Conservation (phyloP, 768 basidiomycete genomes). For the Gyrodon lividus region DNA sequence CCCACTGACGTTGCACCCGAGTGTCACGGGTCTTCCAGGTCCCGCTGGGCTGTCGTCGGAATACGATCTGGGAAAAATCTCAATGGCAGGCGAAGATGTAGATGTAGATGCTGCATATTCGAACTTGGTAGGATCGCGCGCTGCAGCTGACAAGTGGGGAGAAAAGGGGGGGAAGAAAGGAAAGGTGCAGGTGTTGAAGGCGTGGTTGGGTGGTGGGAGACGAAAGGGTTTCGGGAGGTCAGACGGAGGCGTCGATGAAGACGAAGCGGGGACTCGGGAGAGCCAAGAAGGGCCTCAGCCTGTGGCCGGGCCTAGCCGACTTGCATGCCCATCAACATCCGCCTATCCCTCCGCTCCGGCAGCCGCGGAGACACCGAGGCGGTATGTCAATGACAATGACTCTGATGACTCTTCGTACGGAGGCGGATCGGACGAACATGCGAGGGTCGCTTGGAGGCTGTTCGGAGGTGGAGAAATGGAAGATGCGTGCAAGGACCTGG, state of each 20-base stretch:
- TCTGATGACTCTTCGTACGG: conserved; percentile 45
- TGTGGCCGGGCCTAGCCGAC: background rate
- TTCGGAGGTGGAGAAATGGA: conserved; percentile 44
- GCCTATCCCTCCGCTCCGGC: background rate
- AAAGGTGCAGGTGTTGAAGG: conserved; percentile 45
- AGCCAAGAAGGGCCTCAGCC: background rate
- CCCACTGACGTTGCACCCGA: conserved; percentile 14
- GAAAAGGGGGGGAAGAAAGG: conserved; percentile 43
- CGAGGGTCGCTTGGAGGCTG: conserved; percentile 53
- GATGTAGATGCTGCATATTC: conserved; percentile 54
- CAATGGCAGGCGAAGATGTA: conserved; percentile 13
- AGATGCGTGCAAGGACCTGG: conserved; percentile 13
- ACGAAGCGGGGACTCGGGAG: conserved; percentile 7
- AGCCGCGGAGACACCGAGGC: background rate
- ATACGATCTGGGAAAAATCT: background rate
- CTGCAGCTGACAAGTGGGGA: conserved; percentile 55
- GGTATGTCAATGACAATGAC: conserved; percentile 31
- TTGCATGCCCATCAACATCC: background rate
- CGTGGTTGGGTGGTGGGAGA: conserved; percentile 38
- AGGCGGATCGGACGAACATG: conserved; percentile 47
- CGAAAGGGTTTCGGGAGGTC: conserved; percentile 39
- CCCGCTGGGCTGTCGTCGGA: conserved; percentile 15
- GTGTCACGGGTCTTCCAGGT: conserved; percentile 17
- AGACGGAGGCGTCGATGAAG: conserved; percentile 16
- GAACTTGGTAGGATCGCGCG: conserved; percentile 61